Evolutionary conservation across 306 rosid genomes (phyloP), one percentile per base, ranked within the genome.

Genomic region (Prunus armeniaca): DNA sequence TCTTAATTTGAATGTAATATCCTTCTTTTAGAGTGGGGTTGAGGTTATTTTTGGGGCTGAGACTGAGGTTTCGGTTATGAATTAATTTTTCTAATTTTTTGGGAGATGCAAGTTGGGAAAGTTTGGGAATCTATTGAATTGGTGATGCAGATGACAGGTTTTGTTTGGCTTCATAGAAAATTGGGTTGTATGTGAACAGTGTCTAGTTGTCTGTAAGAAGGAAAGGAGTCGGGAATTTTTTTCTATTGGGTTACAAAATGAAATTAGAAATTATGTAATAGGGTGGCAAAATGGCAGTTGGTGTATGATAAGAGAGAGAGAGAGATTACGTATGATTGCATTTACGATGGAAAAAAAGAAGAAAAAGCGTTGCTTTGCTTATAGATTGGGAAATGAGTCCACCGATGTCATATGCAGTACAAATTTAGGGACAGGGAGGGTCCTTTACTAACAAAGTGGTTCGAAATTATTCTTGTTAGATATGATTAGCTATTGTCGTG

Each of bases 41-140:
- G 24, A 9, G 78, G 19, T 56, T 66, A 41, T 51, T 57, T 79
- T 20, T 18, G 71, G 65, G 55, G 25, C 67, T 78, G 67, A 76
- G 24, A 6, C 55, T 57, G 5, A n/a, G 58, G 67, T 6, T 62
- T 72, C 4, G 50, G 28, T 27, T 76, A 61, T 57, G 63, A 20
- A 57, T 22, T 7, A 7, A 60, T 5, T 60, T 60, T 27, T 60
- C 43, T 2, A 28, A 15, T 15, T 63, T 27, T 70, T 34, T 41
- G 13, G 6, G 45, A 61, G 25, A 38, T 10, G 32, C 50, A 67
- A 71, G 50, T 15, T 55, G 52, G 79, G 81, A 58, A 28, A 19
- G 52, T 66, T 46, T 63, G 41, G 32, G 15, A 67, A 83, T 19
- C 49, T 65, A 55, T 66, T 61, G 19, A 71, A 50, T 69, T 55